A percentile compares a stretch with the other conserved stretches of the same genome.
Conservation (phyloP, 2,329 filamentous ascomycete species). For the Malbranchea zuffiana region DNA sequence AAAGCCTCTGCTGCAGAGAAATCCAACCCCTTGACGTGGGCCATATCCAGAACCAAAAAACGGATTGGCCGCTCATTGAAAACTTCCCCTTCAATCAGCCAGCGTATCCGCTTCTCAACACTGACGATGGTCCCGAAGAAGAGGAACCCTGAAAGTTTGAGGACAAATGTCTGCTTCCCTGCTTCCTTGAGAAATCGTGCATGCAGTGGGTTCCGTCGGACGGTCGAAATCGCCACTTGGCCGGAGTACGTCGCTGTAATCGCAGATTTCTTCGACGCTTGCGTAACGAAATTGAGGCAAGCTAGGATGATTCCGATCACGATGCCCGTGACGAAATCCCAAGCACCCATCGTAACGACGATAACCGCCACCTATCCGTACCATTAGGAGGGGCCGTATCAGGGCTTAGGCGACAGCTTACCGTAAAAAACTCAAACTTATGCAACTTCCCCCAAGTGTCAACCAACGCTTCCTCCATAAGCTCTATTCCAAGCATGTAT, state of each 20-base stretch:
- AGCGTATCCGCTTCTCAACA: constrained; percentile 78
- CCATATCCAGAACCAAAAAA: constrained; percentile 80
- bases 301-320: constrained; percentile 83
- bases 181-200: constrained; percentile 76
- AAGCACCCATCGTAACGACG: constrained; percentile 88
- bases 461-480: constrained; percentile 79
- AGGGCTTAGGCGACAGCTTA: constrained; percentile 29
- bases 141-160: constrained; percentile 88
- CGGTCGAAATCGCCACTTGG: constrained; percentile 79
- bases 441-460: constrained; percentile 82
- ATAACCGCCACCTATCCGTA: constrained; percentile 59
- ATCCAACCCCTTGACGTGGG: constrained; percentile 82
- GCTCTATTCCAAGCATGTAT: constrained; percentile 85
- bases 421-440: constrained; percentile 76
- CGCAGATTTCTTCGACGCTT: constrained; percentile 80
- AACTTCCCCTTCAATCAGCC: constrained; percentile 67
- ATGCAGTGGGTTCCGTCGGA: constrained; percentile 80
- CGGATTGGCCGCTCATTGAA: constrained; percentile 71
- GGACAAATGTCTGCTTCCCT: constrained; percentile 76
- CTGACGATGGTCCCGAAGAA: constrained; percentile 98
- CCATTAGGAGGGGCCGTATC: constrained; percentile 2
- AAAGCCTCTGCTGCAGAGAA: constrained; percentile 96
- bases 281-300: constrained; percentile 80
- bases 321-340: constrained; percentile 93
- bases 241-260: constrained; percentile 86